phyloP scores from a whole-genome alignment of 2,329 filamentous ascomycete species.

The Diaporthe caulivora region DNA sequence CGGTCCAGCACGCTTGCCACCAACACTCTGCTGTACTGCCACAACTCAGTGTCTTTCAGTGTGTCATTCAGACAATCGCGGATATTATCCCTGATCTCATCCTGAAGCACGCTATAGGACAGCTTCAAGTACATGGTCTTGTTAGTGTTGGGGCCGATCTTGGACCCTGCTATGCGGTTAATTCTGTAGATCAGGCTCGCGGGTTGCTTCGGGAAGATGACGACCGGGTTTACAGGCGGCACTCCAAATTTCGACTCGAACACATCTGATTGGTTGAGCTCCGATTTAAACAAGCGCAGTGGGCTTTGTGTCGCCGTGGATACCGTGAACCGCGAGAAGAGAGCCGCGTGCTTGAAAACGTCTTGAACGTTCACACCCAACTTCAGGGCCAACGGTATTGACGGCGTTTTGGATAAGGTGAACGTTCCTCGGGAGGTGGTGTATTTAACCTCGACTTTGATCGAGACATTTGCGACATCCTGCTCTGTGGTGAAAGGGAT shows the following conservation, averaged over 20 bases:
- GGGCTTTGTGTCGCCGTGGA: constrained; percentile 83
- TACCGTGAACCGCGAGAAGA: constrained; percentile 93
- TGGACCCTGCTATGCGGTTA: constrained; percentile 60
- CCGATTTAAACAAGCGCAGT: constrained; percentile 78
- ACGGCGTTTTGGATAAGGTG: constrained; percentile 71
- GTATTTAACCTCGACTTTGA: constrained; percentile 83
- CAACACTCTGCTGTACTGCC: constrained; percentile 61
- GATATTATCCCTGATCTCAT: constrained; percentile 73
- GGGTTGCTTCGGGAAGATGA: constrained; percentile 85
- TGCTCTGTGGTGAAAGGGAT: constrained; percentile 89
- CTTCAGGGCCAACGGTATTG: constrained; percentile 80
- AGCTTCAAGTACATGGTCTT: constrained; percentile 76
- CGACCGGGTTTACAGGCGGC: constrained; percentile 63
- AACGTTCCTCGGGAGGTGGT: constrained; percentile 75
- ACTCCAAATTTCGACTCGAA: constrained; percentile 75
- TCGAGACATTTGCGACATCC: constrained; percentile 76
- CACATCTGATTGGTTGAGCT: constrained; percentile 76
- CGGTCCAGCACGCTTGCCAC: constrained; percentile 58
- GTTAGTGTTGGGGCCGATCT: constrained; percentile 50
- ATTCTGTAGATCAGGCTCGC: constrained; percentile 86
- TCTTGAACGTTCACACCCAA: constrained; percentile 98
- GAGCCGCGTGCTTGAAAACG: constrained; percentile 83
- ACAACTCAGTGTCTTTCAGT: constrained; percentile 56
- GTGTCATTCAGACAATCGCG: constrained; percentile 55
- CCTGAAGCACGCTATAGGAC: constrained; percentile 81